These are phyloP conservation scores for Perkinsus chesapeaki DNA, from an alignment of 169 alveolate genomes.

Conservation along the genomic window DNA sequence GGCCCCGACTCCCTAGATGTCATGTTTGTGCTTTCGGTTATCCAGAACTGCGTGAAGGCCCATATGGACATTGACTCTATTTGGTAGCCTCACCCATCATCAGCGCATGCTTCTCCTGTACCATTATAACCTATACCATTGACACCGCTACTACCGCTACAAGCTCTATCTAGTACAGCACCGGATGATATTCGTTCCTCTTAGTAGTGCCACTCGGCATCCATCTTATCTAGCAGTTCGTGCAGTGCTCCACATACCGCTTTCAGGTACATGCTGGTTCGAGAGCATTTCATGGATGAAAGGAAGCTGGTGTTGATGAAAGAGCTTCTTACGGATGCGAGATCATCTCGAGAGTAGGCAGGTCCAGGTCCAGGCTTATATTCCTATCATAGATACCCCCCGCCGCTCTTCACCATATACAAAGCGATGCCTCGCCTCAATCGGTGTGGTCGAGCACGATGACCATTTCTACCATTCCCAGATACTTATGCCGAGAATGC, in stretches of 20 bases:
- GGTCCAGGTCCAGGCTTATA: too few relatives aligned
- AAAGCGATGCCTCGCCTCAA: background rate
- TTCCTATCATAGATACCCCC: background rate
- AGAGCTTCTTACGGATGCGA: background rate
- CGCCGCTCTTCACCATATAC: background rate
- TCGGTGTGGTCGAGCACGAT: background rate
- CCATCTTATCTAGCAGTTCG: too few relatives aligned
- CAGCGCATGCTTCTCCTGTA: too few relatives aligned
- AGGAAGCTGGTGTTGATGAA: background rate
- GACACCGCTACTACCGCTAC: too few relatives aligned
- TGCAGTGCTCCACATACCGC: too few relatives aligned
- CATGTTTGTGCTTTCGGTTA: background rate
- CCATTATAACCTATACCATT: too few relatives aligned
- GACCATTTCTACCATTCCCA: background rate
- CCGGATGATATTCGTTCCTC: too few relatives aligned
- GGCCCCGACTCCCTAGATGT: background rate
- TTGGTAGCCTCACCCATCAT: background rate
- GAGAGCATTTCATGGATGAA: background rate
- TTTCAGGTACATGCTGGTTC: background rate
- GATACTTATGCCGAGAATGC: too few relatives aligned
- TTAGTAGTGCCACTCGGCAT: background rate
- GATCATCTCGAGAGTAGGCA: background rate
- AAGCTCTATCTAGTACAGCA: too few relatives aligned
- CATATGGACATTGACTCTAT: background rate
- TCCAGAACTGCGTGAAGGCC: background rate